Percentiles rank a stretch among this genome's conserved stretches.
Conservation (phyloP, 2,329 filamentous ascomycete genomes). For the Ceratocystis harringtonii region DNA sequence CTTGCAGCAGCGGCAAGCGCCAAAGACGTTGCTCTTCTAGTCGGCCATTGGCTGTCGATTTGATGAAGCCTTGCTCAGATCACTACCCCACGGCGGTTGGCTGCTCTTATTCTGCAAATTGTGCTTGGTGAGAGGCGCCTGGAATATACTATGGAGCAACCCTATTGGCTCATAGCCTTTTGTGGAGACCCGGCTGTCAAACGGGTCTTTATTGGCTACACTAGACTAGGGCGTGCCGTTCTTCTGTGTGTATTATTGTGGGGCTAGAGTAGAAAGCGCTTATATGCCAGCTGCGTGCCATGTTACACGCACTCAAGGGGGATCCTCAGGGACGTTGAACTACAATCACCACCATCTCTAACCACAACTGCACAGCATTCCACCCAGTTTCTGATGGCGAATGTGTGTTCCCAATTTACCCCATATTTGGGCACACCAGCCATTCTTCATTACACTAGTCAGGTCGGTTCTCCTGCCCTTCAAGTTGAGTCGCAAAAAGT, state of each 20-base stretch:
- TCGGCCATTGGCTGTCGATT: neutral
- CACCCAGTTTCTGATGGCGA: no score
- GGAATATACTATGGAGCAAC: neutral
- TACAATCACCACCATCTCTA: no score
- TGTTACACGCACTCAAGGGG: neutral
- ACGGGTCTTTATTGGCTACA: neutral
- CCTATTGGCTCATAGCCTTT: neutral
- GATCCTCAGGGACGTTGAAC: no score
- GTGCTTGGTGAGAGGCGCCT: neutral
- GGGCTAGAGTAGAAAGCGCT: neutral
- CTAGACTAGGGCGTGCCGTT: neutral
- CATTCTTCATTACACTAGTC: no score
- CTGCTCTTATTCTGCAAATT: neutral
- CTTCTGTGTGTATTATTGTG: neutral
- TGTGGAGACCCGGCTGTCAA: neutral
- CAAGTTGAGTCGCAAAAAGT: neutral
- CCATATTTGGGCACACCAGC: no score
- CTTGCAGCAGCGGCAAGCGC: neutral
- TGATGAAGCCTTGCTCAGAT: neutral
- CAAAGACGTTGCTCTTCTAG: neutral
- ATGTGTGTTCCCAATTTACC: no score
- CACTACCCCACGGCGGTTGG: slow-evolving; percentile 1
- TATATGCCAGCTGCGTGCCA: neutral
- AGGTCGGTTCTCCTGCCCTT: no score
- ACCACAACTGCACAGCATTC: no score